Evolutionary conservation across 768 basidiomycete species (phyloP).

Genomic region (Tylopilus plumbeoviolaceoides): DNA sequence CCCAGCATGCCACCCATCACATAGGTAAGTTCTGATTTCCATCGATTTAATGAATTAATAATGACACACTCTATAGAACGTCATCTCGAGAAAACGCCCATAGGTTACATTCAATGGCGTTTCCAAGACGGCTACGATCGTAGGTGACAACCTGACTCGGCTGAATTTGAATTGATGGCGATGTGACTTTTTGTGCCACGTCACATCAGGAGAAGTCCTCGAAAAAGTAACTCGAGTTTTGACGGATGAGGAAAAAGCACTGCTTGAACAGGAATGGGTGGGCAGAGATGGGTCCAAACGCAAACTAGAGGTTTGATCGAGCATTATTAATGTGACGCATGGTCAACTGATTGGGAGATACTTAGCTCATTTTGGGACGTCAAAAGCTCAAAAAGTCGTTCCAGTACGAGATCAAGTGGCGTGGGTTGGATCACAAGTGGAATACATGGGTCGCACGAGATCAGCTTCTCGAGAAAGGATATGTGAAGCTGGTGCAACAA

Average conservation of each 20-base stretch:
- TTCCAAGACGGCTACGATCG: slow-evolving; percentile 99
- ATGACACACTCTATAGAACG: slow-evolving; percentile 50
- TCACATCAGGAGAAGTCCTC: slow-evolving; percentile 71
- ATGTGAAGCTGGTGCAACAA: slow-evolving; percentile 84
- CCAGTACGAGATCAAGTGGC: slow-evolving; percentile 91
- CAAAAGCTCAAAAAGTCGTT: slow-evolving; percentile 96
- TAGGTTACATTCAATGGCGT: slow-evolving; percentile 97
- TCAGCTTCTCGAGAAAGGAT: slow-evolving; percentile 80
- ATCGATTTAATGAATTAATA: slow-evolving; percentile 15
- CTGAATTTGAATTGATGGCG: slow-evolving; percentile 1
- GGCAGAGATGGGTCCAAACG: slow-evolving; percentile 89
- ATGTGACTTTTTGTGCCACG: slow-evolving; percentile 8
- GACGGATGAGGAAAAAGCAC: slow-evolving; percentile 76
- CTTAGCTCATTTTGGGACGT: slow-evolving; percentile 81
- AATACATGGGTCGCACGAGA: slow-evolving; percentile 94
- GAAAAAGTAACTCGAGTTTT: slow-evolving; percentile 91
- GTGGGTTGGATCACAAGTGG: slow-evolving; percentile 75
- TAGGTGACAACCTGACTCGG: slow-evolving; percentile 36
- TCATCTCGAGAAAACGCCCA: slow-evolving; percentile 94
- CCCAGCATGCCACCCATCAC: slow-evolving; percentile 97
- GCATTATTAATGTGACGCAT: slow-evolving; percentile 7
- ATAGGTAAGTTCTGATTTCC: slow-evolving; percentile 50
- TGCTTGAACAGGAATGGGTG: slow-evolving; percentile 82
- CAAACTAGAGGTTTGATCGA: slow-evolving; percentile 74
- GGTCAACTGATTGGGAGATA: slow-evolving; percentile 14